Evolutionary conservation across 768 basidiomycete species (phyloP).

Genomic region (Inosperma sp.): DNA sequence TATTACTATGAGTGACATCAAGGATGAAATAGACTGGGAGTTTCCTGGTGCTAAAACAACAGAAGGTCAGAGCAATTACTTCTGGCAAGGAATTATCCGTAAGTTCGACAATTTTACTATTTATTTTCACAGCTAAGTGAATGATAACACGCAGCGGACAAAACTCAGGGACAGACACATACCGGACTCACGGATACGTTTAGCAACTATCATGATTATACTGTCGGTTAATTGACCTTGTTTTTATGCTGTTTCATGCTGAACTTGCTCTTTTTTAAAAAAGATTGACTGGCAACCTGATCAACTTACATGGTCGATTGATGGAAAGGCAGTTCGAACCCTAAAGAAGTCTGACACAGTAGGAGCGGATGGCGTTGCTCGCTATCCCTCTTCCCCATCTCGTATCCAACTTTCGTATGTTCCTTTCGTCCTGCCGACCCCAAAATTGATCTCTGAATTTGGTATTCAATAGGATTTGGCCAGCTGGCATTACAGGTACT

Average conservation of each 20-base stretch:
- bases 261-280: constrained; percentile 3
- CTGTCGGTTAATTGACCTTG: constrained; percentile 40
- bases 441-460: background rate
- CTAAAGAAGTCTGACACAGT: constrained; percentile 56
- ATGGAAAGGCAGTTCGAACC: constrained; percentile 67
- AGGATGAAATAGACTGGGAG: constrained; percentile 88
- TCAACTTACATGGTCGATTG: constrained; percentile 59
- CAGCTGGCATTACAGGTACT: constrained; percentile 62
- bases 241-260: background rate
- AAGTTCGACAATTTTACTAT: constrained; percentile 22
- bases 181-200: constrained; percentile 58
- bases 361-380: constrained; percentile 49
- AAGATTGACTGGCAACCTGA: constrained; percentile 84
- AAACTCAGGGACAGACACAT: constrained; percentile 46
- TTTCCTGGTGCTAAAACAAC: constrained; percentile 63
- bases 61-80: constrained; percentile 73
- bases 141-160: constrained; percentile 16
- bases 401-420: constrained; percentile 74
- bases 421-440: background rate
- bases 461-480: constrained; percentile 56
- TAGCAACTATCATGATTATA: constrained; percentile 69
- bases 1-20: constrained; percentile 80
- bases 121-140: background rate
- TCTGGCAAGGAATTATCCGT: constrained; percentile 74
- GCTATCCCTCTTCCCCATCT: constrained; percentile 75